Evolutionary conservation across 768 basidiomycete genomes (phyloP), one percentile per base, ranked within the genome.

Genomic region (Psilocybe sp.): DNA sequence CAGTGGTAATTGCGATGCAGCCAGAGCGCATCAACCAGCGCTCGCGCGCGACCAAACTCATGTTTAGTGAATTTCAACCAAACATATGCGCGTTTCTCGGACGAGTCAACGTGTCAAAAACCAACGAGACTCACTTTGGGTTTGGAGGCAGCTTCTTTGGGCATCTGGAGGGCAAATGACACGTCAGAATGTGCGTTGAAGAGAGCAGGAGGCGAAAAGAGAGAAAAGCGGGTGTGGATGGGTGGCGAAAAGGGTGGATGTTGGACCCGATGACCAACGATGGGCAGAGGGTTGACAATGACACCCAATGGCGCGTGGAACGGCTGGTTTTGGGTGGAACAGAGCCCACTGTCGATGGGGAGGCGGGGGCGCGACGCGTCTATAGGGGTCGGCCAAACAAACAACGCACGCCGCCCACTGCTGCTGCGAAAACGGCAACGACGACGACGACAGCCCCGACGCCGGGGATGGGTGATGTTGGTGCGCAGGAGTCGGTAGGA

Each of bases 61-160:
- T 28, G 23, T 28, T 28, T 7, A 28, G 23, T 28, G 23, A 28
- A 28, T 28, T 28, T 28, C 23, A 28, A 28, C 23, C 23, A 28
- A 28, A 28, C 23, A 28, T 28, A 28, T 28, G 23, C 23, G 23
- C 23, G 23, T 28, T 28, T 28, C 7, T 28, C 23, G 23, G 23
- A 28, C 23, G 7, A 7, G 23, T 28, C 58, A 56, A 54, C 53
- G 55, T 56, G 54, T 57, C 58, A 54, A 56, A 52, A 51, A 38
- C 39, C 44, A 50, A 40, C 46, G 28, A 56, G 66, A 60, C 81
- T 55, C 51, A 88, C 87, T 74, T 81, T 87, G 56, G 83, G 74
- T 70, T 87, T 85, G 37, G 81, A 71, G 34, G 79, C 71, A 35
- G 79, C 68, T 67, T 82, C 87, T 69, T 89, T 91, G 58, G 89